Conservation (phyloP, 768 basidiomycete genomes). For the Calocybe cyanea region DNA sequence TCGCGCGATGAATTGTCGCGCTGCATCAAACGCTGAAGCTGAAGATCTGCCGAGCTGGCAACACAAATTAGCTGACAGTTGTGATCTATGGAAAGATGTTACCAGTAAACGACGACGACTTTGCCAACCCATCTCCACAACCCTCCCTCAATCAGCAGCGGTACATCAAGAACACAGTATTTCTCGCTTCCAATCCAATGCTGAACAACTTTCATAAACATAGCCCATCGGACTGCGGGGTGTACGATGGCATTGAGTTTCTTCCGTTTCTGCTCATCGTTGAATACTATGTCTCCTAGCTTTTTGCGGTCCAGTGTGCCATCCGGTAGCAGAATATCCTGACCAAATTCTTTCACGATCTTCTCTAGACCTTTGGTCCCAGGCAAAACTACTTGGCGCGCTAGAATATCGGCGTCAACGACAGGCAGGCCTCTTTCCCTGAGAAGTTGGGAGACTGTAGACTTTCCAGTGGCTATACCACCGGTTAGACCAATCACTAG, state of each 20-base stretch:
- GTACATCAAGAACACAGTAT: slow-evolving; percentile 85
- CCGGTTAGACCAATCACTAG: slow-evolving; percentile 93
- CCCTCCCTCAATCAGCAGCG: slow-evolving; percentile 85
- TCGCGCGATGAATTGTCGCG: slow-evolving; percentile 65
- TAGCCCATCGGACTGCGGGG: slow-evolving; percentile 81
- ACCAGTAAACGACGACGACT: slow-evolving; percentile 94
- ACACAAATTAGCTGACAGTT: background rate
- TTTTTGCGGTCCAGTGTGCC: slow-evolving; percentile 79
- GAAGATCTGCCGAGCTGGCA: slow-evolving; percentile 50
- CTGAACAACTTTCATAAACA: slow-evolving; percentile 62
- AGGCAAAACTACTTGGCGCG: slow-evolving; percentile 81
- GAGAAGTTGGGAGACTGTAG: slow-evolving; percentile 79
- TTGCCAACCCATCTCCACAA: slow-evolving; percentile 80
- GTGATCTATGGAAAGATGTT: slow-evolving; percentile 14
- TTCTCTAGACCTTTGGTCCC: slow-evolving; percentile 69
- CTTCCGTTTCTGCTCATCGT: slow-evolving; percentile 64
- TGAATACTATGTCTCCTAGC: slow-evolving; percentile 83
- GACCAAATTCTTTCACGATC: slow-evolving; percentile 72
- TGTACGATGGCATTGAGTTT: slow-evolving; percentile 84
- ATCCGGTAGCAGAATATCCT: slow-evolving; percentile 57
- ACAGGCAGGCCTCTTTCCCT: slow-evolving; percentile 68
- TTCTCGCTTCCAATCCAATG: slow-evolving; percentile 78
- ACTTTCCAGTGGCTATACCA: slow-evolving; percentile 96
- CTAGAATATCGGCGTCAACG: slow-evolving; percentile 89
- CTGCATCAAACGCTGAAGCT: slow-evolving; percentile 76